Evolutionary conservation across 2,329 filamentous ascomycete genomes (phyloP).

Genomic region (Calycina marina): DNA sequence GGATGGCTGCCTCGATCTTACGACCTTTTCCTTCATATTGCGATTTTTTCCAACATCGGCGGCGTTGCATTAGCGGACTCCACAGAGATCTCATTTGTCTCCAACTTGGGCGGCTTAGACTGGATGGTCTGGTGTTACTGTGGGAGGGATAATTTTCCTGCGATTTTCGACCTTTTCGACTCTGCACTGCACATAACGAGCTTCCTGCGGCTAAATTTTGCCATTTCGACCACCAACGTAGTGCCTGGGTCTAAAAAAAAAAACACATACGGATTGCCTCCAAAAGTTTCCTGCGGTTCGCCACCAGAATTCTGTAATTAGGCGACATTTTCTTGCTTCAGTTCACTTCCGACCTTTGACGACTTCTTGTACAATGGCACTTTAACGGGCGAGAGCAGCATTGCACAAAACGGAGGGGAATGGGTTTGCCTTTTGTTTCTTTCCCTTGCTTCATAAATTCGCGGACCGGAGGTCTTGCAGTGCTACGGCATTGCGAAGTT

Average conservation of each 20-base stretch:
- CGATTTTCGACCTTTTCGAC: no score
- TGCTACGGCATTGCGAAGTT: neutral
- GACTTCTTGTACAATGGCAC: conserved; percentile 24
- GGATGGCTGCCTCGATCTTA: conserved; percentile 24
- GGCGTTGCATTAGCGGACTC: conserved; percentile 21
- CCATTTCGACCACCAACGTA: no score
- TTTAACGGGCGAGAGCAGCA: neutral
- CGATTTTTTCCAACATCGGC: conserved; percentile 8
- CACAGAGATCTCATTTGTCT: conserved; percentile 21
- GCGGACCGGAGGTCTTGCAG: neutral
- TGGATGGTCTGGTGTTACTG: conserved; percentile 24
- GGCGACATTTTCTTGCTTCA: conserved; percentile 21
- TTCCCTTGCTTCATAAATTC: neutral
- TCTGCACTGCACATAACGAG: conserved; percentile 20
- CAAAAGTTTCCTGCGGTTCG: conserved; percentile 15
- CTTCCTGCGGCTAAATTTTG: conserved; percentile 17
- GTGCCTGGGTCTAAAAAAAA: conserved; percentile 13
- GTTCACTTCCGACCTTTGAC: conserved; percentile 16
- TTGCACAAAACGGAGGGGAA: neutral
- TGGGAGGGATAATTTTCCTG: conserved; percentile 13
- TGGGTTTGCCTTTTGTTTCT: neutral
- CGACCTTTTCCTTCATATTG: conserved; percentile 19
- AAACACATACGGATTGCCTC: conserved; percentile 16
- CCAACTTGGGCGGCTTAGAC: conserved; percentile 22
- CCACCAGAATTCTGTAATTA: conserved; percentile 24